Conservation (phyloP, 2,329 filamentous ascomycete species). For the Ilyonectria mors-panacis region DNA sequence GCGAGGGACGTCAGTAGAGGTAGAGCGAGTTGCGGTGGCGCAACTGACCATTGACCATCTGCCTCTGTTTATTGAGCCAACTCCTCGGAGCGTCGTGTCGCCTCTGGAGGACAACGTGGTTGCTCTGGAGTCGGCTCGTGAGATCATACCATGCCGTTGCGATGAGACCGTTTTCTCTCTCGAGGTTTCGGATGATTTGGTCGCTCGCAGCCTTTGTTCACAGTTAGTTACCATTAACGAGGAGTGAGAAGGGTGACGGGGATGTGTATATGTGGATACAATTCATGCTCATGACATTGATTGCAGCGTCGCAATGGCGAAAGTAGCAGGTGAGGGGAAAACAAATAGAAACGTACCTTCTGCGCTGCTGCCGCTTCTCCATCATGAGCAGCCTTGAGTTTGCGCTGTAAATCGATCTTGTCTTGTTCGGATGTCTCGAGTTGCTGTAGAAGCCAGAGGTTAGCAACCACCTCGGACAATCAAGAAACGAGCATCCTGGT, state of each 20-base stretch:
- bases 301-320: background rate
- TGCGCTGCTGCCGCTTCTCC: slow-evolving; percentile 65
- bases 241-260: background rate
- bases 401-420: slow-evolving; percentile 68
- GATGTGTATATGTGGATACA: background rate
- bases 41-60: slow-evolving; percentile 74
- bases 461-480: slow-evolving; percentile 26
- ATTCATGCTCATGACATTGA: background rate
- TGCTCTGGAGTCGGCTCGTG: slow-evolving; percentile 83
- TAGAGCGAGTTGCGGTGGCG: slow-evolving; percentile 60
- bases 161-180: slow-evolving; percentile 84
- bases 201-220: slow-evolving; percentile 63
- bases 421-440: slow-evolving; percentile 71
- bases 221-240: slow-evolving; percentile 25
- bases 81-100: slow-evolving; percentile 82
- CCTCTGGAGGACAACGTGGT: slow-evolving; percentile 83
- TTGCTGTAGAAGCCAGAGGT: slow-evolving; percentile 60
- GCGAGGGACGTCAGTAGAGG: slow-evolving; percentile 59
- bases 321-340: background rate
- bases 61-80: slow-evolving; percentile 88
- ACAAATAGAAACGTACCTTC: slow-evolving; percentile 62
- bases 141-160: slow-evolving; percentile 91
- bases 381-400: slow-evolving; percentile 67
- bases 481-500: background rate
- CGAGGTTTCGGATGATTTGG: slow-evolving; percentile 76